Evolutionary conservation across 177 flowering plant species (phyloP).

Genomic region (Vitis hybrid): DNA sequence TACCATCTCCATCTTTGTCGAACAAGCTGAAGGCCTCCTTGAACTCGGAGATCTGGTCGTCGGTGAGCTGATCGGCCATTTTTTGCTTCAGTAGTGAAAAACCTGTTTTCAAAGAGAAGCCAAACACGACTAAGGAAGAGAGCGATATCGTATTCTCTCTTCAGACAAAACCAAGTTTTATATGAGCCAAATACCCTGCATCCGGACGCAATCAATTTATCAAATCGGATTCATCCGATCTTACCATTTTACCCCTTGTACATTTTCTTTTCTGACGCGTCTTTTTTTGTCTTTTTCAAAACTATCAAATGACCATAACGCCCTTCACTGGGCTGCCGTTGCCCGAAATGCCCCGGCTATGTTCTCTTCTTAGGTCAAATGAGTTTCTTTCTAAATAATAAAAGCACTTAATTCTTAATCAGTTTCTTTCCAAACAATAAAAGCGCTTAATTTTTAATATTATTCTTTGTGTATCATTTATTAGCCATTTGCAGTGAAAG

Average conservation of each 20-base stretch:
- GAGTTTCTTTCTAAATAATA: too few species aligned
- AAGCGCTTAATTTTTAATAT: too few species aligned
- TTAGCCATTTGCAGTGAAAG: too few species aligned
- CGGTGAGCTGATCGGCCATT: conserved; percentile 45
- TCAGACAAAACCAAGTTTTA: not conserved
- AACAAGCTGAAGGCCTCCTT: conserved; percentile 46
- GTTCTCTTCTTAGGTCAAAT: too few species aligned
- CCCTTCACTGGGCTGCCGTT: not conserved
- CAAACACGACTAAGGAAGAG: not conserved
- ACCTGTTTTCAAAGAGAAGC: not conserved
- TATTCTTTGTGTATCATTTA: too few species aligned
- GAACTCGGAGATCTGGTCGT: conserved; percentile 46
- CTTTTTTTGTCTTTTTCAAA: not conserved
- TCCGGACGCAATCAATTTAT: conserved; percentile 5
- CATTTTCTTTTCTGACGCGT: not conserved
- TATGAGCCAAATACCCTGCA: not conserved
- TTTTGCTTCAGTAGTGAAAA: not conserved
- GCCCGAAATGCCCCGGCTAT: not conserved
- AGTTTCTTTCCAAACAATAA: too few species aligned
- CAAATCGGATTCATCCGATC: not conserved
- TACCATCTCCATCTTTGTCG: conserved; percentile 48
- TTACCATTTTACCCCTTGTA: not conserved
- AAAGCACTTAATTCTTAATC: too few species aligned
- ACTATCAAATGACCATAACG: not conserved
- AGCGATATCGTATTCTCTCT: not conserved